Percentiles rank a stretch among this genome's conserved stretches.
phyloP scores from a whole-genome alignment of 140 eudicot species.

The Oenanthe javanica region DNA sequence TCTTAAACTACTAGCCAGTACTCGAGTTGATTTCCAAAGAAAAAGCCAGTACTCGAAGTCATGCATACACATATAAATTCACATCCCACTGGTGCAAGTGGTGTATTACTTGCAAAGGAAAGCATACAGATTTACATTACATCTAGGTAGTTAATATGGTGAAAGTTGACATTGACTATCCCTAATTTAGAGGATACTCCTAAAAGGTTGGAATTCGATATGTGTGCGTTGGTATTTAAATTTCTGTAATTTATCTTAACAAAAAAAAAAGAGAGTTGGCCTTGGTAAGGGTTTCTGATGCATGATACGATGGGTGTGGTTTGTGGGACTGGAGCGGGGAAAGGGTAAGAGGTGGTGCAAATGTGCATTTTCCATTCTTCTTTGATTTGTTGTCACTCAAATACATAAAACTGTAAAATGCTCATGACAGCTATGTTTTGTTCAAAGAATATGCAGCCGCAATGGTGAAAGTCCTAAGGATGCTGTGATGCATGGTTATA shows the following conservation, averaged over 20 bases:
- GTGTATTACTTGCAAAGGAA: background rate
- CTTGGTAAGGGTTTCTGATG: background rate
- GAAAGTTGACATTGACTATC: background rate
- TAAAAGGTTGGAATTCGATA: background rate
- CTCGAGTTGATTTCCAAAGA: background rate
- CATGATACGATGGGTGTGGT: background rate
- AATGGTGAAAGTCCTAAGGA: too few species aligned
- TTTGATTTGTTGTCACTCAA: background rate
- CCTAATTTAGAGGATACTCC: background rate
- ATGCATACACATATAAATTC: background rate
- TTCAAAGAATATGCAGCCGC: background rate
- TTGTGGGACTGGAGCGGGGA: background rate
- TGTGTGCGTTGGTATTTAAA: background rate
- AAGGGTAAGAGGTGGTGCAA: background rate
- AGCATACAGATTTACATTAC: too few species aligned
- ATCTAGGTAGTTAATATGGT: too few species aligned
- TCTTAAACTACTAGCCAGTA: background rate
- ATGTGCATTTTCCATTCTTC: background rate
- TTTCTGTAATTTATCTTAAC: background rate
- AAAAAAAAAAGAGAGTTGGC: background rate
- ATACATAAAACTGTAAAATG: background rate
- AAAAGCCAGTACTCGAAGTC: background rate
- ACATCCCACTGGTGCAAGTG: background rate
- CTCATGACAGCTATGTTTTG: too few species aligned
- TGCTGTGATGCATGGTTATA: too few species aligned